Evolutionary conservation across 2,329 filamentous ascomycete genomes (phyloP).

Genomic region (Aspergillus japonicus): DNA sequence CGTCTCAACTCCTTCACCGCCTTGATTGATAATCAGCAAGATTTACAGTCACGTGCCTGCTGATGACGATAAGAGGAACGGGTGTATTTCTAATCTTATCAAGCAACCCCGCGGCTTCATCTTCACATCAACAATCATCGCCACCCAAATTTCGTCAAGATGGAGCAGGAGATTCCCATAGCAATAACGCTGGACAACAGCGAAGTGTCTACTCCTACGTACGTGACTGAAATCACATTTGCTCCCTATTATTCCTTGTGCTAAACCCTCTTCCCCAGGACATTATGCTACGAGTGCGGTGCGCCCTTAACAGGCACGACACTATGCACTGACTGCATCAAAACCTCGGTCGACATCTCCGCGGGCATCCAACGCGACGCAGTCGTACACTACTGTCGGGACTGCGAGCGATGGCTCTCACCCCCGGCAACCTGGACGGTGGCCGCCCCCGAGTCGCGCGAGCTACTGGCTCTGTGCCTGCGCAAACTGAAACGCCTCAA

Average conservation of each 20-base stretch:
- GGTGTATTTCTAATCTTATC: too few relatives aligned
- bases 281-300: conserved; percentile 15
- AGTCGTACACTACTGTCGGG: conserved; percentile 12
- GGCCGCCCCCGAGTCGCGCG: conserved; percentile 12
- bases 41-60: too few relatives aligned
- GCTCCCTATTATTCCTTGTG: too few relatives aligned
- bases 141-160: too few relatives aligned
- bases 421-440: conserved; percentile 10
- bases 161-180: too few relatives aligned
- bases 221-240: too few relatives aligned
- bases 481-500: conserved; percentile 13
- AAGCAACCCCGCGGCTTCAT: too few relatives aligned
- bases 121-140: too few relatives aligned
- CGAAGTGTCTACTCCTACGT: too few relatives aligned
- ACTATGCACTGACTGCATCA: conserved; percentile 14
- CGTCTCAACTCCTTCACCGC: conserved; percentile 65
- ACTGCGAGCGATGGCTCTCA: conserved; percentile 15
- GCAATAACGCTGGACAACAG: too few relatives aligned
- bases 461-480: conserved; percentile 13
- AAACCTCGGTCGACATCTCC: conserved; percentile 12
- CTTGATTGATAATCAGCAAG: too few relatives aligned
- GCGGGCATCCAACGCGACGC: conserved; percentile 14
- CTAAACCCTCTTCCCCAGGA: conserved; percentile 23
- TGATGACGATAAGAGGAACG: too few relatives aligned
- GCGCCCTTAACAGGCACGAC: conserved; percentile 12